These are phyloP conservation scores for Hawksworthiomyces lignivorus DNA, from an alignment of 2,329 filamentous ascomycete species.

Conservation along the genomic window DNA sequence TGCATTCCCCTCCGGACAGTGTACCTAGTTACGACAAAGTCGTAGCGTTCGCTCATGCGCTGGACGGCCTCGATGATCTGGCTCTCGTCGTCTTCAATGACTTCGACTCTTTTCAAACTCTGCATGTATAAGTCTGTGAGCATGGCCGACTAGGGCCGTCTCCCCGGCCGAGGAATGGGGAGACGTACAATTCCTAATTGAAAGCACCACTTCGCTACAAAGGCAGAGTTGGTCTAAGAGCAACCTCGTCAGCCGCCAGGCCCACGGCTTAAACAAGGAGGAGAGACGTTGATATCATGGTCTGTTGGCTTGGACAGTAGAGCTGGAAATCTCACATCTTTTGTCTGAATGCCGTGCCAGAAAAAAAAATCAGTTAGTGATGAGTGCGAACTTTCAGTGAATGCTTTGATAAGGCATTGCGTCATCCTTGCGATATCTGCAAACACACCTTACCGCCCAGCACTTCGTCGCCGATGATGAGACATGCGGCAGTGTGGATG, in stretches of 20 bases:
- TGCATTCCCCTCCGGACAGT: neutral
- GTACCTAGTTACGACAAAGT: conserved; percentile 83
- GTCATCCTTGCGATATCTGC: too few relatives aligned
- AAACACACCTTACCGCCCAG: conserved; percentile 76
- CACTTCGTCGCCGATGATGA: conserved; percentile 97
- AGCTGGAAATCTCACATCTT: conserved; percentile 13
- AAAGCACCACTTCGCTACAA: conserved; percentile 59
- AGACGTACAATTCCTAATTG: conserved; percentile 47
- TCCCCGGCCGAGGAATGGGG: too few relatives aligned
- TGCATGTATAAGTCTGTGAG: too few relatives aligned
- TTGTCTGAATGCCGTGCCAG: conserved; percentile 6
- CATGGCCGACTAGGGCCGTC: too few relatives aligned
- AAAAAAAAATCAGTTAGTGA: neutral
- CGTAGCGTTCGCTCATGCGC: conserved; percentile 83
- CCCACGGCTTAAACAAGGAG: neutral
- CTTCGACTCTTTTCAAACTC: conserved; percentile 71
- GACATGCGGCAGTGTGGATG: conserved; percentile 82
- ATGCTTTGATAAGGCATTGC: too few relatives aligned
- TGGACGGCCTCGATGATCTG: conserved; percentile 84
- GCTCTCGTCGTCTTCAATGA: conserved; percentile 83
- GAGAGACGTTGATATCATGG: too few relatives aligned
- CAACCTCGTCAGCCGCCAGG: too few relatives aligned
- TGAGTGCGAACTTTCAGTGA: too few relatives aligned
- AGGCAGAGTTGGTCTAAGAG: conserved; percentile 54
- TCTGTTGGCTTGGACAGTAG: too few relatives aligned